Evolutionary conservation across 257 asterid species (phyloP), one percentile per base, ranked within the genome.

Genomic region (Jasminum sambac): DNA sequence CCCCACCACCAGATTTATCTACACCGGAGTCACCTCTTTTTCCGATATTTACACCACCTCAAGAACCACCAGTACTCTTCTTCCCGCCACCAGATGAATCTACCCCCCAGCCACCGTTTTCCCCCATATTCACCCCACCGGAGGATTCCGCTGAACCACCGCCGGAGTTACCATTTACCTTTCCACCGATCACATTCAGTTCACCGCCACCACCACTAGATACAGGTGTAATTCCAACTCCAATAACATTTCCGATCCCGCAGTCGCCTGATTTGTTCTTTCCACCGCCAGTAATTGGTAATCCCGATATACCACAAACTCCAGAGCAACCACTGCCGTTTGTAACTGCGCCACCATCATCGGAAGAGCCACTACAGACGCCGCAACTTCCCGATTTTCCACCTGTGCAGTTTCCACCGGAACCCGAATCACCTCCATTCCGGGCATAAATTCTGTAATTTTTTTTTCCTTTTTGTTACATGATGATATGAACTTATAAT

Each of bases 111-210:
- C 75, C 85, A 17, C 87, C 89, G 25, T 40, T 81, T 63, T 13
- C 76, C 38, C 86, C 83, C 1, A 38, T 63, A 57, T 80, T 82
- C 41, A 48, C 68, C 26, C 84, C 88, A 17, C 85, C 87, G 5
- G 65, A 76, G 70, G 65, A 66, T 40, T 59, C 64, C 3, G 76
- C 64, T 14, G 64, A 74, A 63, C 34, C 11, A 30, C 80, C 79
- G 12, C 84, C 77, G 25, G 67, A 57, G 30, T 57, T 82, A 0
- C 82, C 84, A 5, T 83, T 83, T 74, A 34, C 67, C 36, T 80
- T 68, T 0, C 83, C 85, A 2, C 82, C 82, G 37, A 76, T 74
- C 58, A 34, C 43, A 2, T 30, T 59, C 12, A 73, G 60, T 9
- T n/a, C n/a, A n/a, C 36, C 36, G 1, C 69, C 69, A 11, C 81